phyloP scores from a whole-genome alignment of 2,329 filamentous ascomycete species.

The Oidium heveae region DNA sequence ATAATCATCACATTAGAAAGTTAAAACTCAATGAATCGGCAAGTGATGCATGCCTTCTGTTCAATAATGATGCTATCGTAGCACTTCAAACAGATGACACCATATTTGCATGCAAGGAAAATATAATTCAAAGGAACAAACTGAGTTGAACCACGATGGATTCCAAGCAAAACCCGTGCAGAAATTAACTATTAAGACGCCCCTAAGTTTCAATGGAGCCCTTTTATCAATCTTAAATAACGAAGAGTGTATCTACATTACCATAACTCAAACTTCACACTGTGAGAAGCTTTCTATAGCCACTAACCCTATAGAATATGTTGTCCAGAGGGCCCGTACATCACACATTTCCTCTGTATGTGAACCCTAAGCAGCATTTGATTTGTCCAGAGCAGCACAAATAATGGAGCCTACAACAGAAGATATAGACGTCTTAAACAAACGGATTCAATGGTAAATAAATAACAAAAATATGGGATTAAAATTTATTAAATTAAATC shows the following conservation, averaged over 20 bases:
- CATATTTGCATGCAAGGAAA: neutral
- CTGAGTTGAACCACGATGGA: neutral
- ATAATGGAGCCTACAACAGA: neutral
- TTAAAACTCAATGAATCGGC: neutral
- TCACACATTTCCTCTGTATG: too few species aligned
- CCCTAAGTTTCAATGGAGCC: constrained; percentile 1
- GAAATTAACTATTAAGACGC: neutral
- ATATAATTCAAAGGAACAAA: neutral
- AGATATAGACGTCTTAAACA: neutral
- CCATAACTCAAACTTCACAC: neutral
- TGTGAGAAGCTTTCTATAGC: neutral
- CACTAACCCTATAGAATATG: neutral
- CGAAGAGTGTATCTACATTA: neutral
- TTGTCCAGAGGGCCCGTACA: neutral
- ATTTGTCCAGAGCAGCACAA: neutral
- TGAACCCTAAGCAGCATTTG: neutral
- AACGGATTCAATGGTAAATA: neutral
- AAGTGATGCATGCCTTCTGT: constrained; percentile 1
- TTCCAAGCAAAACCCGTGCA: neutral
- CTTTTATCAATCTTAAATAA: neutral
- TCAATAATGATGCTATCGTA: constrained; percentile 1
- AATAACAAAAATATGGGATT: neutral
- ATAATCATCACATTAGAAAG: constrained; percentile 1
- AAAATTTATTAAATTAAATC: neutral
- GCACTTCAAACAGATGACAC: constrained; percentile 2